phyloP scores from a whole-genome alignment of 805 yeast species.

The Peterozyma toletana region DNA sequence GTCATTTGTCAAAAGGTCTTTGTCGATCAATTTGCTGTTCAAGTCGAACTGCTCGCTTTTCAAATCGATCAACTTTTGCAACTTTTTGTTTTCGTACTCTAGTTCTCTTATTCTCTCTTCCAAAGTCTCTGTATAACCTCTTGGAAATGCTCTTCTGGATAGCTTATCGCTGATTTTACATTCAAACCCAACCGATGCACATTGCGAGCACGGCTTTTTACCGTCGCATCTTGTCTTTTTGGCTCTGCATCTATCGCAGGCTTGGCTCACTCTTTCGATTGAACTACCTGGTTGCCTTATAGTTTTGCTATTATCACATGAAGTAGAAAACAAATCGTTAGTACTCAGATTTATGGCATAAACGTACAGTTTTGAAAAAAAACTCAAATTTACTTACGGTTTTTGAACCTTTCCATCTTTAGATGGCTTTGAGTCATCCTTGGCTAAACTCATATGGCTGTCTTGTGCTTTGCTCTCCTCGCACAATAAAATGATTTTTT shows the following conservation, averaged over 20 bases:
- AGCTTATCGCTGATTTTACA: slow-evolving; percentile 84
- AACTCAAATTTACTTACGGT: too few species aligned
- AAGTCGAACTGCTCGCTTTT: slow-evolving; percentile 57
- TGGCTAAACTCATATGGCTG: too few species aligned
- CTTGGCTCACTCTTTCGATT: slow-evolving; percentile 74
- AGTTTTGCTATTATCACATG: slow-evolving; percentile 28
- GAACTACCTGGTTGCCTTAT: slow-evolving; percentile 65
- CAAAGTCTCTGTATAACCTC: slow-evolving; percentile 86
- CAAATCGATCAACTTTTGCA: slow-evolving; percentile 55
- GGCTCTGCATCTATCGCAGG: slow-evolving; percentile 84
- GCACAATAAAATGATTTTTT: too few species aligned
- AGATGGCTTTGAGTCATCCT: too few species aligned
- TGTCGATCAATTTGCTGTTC: slow-evolving; percentile 18
- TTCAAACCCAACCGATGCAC: slow-evolving; percentile 78
- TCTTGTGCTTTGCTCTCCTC: too few species aligned
- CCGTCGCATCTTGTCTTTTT: slow-evolving; percentile 80
- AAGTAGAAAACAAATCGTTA: too few species aligned
- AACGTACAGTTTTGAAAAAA: too few species aligned
- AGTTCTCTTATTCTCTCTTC: slow-evolving; percentile 85
- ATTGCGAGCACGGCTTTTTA: slow-evolving; percentile 69
- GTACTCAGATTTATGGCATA: too few species aligned
- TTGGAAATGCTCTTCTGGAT: slow-evolving; percentile 81
- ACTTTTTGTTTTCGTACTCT: slow-evolving; percentile 70
- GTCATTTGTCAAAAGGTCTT: slow-evolving; percentile 3
- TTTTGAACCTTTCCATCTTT: too few species aligned